Percentiles rank a stretch among this genome's conserved stretches.
Evolutionary conservation across 352 stramenopile species (phyloP).

Genomic region (Phytophthora quininea): DNA sequence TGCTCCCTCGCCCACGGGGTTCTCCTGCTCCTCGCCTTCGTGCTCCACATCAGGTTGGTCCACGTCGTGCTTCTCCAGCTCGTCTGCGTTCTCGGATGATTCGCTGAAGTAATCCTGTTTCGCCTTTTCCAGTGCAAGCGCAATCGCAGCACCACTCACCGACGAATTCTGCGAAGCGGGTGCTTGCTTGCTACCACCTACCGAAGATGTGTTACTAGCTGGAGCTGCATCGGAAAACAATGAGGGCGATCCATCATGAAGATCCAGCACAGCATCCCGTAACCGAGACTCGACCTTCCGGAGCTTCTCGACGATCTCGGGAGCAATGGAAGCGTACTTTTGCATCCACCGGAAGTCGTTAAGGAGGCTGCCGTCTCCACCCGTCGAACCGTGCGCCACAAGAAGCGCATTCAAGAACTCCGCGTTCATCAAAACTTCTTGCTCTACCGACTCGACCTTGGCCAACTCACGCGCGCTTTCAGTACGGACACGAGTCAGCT

Average conservation of each 20-base stretch:
- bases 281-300: constrained; percentile 45
- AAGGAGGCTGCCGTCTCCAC: constrained; percentile 25
- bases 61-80: constrained; percentile 26
- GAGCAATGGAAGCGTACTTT: constrained; percentile 60
- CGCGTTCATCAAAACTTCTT: constrained; percentile 63
- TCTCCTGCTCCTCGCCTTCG: constrained; percentile 26
- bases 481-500: constrained; percentile 37
- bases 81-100: constrained; percentile 29
- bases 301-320: constrained; percentile 55
- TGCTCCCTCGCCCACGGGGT: constrained; percentile 26
- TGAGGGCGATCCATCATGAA: constrained; percentile 20
- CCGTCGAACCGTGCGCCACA: constrained; percentile 32
- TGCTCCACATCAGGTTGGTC: constrained; percentile 38
- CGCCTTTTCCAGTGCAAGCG: constrained; percentile 31
- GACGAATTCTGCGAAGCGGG: constrained; percentile 36
- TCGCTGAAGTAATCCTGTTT: constrained; percentile 46
- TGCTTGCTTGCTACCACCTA: constrained; percentile 4
- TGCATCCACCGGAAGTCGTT: constrained; percentile 45
- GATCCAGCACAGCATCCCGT: constrained; percentile 43
- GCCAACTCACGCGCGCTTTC: constrained; percentile 43
- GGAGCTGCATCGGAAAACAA: constrained; percentile 14
- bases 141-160: constrained; percentile 35
- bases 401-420: constrained; percentile 66
- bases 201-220: constrained; percentile 4
- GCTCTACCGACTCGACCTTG: constrained; percentile 51